Evolutionary conservation across 2,329 filamentous ascomycete genomes (phyloP).

Genomic region (Ascochyta viciae-villosae): DNA sequence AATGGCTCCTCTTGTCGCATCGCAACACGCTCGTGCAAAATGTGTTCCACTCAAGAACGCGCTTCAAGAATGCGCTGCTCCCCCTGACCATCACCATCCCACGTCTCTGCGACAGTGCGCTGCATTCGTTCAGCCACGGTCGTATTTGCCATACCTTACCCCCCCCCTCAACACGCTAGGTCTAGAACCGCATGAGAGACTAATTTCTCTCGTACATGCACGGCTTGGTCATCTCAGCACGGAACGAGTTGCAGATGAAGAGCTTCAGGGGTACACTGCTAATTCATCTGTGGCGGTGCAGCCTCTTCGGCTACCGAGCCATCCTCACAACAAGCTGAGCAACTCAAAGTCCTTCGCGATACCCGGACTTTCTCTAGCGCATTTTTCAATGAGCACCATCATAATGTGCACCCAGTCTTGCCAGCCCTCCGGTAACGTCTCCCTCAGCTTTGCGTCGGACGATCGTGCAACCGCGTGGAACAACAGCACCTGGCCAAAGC

Average conservation of each 20-base stretch:
- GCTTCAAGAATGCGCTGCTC: background rate
- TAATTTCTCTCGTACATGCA: background rate
- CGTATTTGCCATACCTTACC: slow-evolving; percentile 7
- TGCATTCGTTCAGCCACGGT: slow-evolving; percentile 8
- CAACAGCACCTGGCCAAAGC: slow-evolving; percentile 47
- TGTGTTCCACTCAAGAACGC: slow-evolving; percentile 1
- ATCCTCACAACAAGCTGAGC: slow-evolving; percentile 37
- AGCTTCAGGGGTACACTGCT: background rate
- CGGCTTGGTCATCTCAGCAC: background rate
- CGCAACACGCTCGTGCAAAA: slow-evolving; percentile 3
- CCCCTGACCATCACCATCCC: background rate
- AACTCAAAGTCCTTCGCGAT: slow-evolving; percentile 47
- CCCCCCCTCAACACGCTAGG: background rate
- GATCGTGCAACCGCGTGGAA: slow-evolving; percentile 43
- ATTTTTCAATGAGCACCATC: slow-evolving; percentile 44
- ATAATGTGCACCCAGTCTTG: slow-evolving; percentile 47
- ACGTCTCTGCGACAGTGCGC: background rate
- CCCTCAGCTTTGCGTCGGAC: slow-evolving; percentile 37
- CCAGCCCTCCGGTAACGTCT: slow-evolving; percentile 45
- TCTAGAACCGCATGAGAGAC: background rate
- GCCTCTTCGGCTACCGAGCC: slow-evolving; percentile 4
- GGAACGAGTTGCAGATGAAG: background rate
- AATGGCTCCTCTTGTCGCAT: slow-evolving; percentile 6
- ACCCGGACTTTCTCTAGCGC: slow-evolving; percentile 42
- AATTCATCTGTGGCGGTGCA: slow-evolving; percentile 3